phyloP scores from a whole-genome alignment of 2,329 filamentous ascomycete genomes.

The Paracoccidioides brasiliensis region DNA sequence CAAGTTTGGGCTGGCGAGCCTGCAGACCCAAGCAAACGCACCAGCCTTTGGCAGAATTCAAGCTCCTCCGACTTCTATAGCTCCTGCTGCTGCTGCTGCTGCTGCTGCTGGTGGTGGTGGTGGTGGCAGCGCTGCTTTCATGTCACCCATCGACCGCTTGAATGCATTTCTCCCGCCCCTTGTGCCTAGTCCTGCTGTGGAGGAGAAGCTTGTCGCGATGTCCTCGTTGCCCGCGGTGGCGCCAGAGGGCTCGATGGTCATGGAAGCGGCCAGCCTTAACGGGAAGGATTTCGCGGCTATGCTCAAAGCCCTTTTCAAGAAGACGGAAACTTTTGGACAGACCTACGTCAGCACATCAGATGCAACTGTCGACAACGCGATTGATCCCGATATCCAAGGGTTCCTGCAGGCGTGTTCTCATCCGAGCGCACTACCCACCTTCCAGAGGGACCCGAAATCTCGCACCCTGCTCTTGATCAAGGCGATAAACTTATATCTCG shows the following conservation, averaged over 20 bases:
- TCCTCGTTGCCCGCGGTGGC: background rate
- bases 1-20: background rate
- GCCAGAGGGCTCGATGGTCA: background rate
- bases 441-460: conserved; percentile 15
- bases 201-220: background rate
- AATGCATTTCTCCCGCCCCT: conserved; percentile 1
- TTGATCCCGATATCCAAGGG: background rate
- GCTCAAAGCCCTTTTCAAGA: background rate
- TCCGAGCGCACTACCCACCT: background rate
- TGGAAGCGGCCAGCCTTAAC: background rate
- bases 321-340: background rate
- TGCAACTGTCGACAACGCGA: background rate
- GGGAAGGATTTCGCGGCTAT: background rate
- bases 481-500: conserved; percentile 18
- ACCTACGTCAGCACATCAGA: background rate
- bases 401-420: background rate
- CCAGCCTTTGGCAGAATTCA: background rate
- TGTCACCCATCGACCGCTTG: background rate
- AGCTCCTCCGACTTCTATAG: too few species aligned
- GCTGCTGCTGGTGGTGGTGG: background rate
- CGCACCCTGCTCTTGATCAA: conserved; percentile 17
- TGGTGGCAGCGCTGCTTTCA: background rate
- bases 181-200: background rate
- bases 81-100: background rate
- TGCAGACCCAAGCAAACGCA: background rate